Conservation (phyloP, 345 rosid species). For the Ailanthus altissimus region DNA sequence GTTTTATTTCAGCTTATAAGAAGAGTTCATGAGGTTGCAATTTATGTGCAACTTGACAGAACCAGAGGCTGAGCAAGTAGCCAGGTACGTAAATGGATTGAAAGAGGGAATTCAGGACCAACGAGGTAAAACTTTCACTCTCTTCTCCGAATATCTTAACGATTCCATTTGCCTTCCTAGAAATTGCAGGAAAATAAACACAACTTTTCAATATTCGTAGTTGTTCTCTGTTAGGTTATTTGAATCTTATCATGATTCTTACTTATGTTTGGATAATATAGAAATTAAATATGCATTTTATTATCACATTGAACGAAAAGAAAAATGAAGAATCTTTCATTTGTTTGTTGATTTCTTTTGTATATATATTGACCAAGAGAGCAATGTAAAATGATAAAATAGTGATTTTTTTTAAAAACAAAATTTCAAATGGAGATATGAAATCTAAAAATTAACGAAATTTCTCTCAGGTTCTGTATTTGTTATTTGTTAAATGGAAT, state of each 20-base stretch:
- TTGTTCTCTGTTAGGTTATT: background rate
- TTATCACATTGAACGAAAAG: background rate
- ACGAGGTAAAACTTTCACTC: conserved; percentile 36
- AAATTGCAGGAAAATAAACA: background rate
- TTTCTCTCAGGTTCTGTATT: background rate
- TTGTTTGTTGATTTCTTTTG: too few relatives aligned
- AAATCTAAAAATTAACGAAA: background rate
- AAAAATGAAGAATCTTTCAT: too few relatives aligned
- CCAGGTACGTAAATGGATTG: too few relatives aligned
- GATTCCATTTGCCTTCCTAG: background rate
- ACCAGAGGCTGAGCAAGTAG: too few relatives aligned
- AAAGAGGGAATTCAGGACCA: too few relatives aligned
- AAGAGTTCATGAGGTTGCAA: too few relatives aligned
- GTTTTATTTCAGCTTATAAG: too few relatives aligned
- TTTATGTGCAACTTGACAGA: too few relatives aligned
- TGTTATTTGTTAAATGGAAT: background rate
- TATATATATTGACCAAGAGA: too few relatives aligned
- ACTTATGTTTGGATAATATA: background rate
- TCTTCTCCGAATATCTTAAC: background rate
- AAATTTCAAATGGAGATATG: background rate
- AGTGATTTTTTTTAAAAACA: too few relatives aligned
- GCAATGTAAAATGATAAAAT: too few relatives aligned
- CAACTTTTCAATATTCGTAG: background rate
- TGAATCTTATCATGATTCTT: background rate
- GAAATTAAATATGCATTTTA: background rate